Evolutionary conservation across 78 protist genomes (phyloP), one percentile per base, ranked within the genome.

Genomic region (Reticulomyxa filosa): DNA sequence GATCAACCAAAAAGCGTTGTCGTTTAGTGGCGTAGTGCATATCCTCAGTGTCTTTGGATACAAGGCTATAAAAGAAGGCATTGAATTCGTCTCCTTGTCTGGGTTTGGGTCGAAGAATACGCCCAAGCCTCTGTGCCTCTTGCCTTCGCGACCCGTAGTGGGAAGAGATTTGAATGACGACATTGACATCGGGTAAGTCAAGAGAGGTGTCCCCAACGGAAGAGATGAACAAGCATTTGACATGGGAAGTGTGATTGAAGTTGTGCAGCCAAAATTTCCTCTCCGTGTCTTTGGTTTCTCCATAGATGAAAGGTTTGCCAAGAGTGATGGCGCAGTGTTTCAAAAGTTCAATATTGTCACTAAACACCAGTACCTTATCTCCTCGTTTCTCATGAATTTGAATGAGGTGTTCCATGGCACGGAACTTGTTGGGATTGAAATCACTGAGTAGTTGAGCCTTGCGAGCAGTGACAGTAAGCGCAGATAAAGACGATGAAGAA

Each of bases 91-190:
- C 42, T 4, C 5, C 22, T 27, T 23, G 11, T 52, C 39, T 2
- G 30, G 74, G 56, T 68, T 91, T 91, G 56, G 97, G 87, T 3
- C 99, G 77, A 4, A 88, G 76, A 70, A 96, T 89, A 25, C 99
- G 88, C 22, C 98, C 98, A 4, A 93, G 83, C 0, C 99, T 89
- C 83, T 97, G 99, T 11, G 99, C 97, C 61, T 97, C 99, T 76
- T 93, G 98, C 52, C 30, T 53, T 8, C 7, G 8, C 93, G 74
- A 73, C 7, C 98, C 98, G 66, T 72, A 87, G 64, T 87, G 92
- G 4, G 93, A 62, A 0, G 89, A 71, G 25, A 97, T 61, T 65
- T 97, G 98, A 65, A 92, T 89, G 57, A 92, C 63, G 46, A 94
- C 97, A 11, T 77, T 78, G 10, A 97, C 98, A 5, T 78, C 88